Evolutionary conservation across 139 green algal genomes (phyloP), one percentile per base, ranked within the genome.

Genomic region (Chlamydomonas incerta): DNA sequence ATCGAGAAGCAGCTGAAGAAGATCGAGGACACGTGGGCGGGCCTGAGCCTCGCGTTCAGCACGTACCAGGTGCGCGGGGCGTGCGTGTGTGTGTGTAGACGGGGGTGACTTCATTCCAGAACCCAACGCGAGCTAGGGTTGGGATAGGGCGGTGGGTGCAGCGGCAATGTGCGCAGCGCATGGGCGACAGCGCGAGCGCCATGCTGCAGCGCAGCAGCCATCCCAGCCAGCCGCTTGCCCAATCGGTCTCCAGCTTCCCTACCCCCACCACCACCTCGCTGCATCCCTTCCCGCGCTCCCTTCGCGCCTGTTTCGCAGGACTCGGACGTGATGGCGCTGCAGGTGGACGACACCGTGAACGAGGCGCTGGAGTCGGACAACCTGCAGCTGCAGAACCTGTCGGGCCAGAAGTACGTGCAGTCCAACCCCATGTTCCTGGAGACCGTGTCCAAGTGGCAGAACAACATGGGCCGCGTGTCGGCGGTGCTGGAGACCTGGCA

Each of bases 351-450:
- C 77, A 35, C 77, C 20, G 90, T 97, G 65, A 95, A 90, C 26
- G 95, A 97, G 86, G 87, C 92, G 4, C 92, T 98, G 80, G 96
- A 99, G 91, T 94, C 87, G 23, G 96, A 99, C 92, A 97, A 96
- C 87, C 88, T 99, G 60, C 82, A 91, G 83, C 92, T 99, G 82
- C 96, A 99, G 88, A 97, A 95, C 89, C 94, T 99, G 91, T 93
- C 83, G 21, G 90, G 88, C 29, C 91, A 96, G 87, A 97, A 97
- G 83, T 97, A 98, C 83, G 96, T 98, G 21, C 93, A 96, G 92
- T 94, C 92, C 80, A 98, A 98, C 91, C 89, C 94, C 34, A 95
- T 95, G 85, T 99, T 99, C 90, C 73, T 94, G 62, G 95, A 98
- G 72, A 89, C 92, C 0, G 96, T 98, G 33, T 89, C 90, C 28